phyloP scores from a whole-genome alignment of 345 rosid species.

The Cardamine occulta region DNA sequence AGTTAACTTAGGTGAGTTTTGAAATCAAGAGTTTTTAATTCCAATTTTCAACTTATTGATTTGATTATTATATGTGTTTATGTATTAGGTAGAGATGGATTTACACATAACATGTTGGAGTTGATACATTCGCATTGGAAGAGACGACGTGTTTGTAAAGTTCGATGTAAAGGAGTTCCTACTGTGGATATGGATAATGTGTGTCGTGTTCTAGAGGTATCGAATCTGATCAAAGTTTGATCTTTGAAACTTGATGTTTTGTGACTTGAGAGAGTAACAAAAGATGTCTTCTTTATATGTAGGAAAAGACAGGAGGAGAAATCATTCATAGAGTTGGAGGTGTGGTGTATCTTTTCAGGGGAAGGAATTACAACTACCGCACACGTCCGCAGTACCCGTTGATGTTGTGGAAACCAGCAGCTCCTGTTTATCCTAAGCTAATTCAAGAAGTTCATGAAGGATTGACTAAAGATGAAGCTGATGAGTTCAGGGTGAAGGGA shows the following conservation, averaged over 20 bases:
- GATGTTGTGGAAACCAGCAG: constrained; percentile 98
- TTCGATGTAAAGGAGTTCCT: constrained; percentile 87
- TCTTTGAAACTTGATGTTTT: neutral
- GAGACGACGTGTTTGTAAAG: constrained; percentile 78
- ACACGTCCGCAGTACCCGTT: constrained; percentile 81
- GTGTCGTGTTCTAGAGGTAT: constrained; percentile 85
- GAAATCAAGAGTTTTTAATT: neutral
- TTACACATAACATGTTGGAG: constrained; percentile 97
- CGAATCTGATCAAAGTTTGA: too few relatives aligned
- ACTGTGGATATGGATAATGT: constrained; percentile 91
- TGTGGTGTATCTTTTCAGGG: constrained; percentile 80
- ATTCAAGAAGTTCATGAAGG: constrained; percentile 92
- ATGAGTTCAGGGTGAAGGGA: constrained; percentile 64
- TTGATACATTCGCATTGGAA: constrained; percentile 89
- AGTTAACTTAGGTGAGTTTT: constrained; percentile 78
- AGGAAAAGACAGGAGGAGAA: constrained; percentile 91
- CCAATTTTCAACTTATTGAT: neutral
- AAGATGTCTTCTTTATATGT: neutral
- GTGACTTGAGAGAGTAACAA: constrained; percentile 10
- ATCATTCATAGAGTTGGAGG: constrained; percentile 81
- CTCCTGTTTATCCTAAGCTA: constrained; percentile 96
- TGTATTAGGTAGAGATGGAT: constrained; percentile 81
- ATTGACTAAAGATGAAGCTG: constrained; percentile 74
- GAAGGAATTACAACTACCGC: constrained; percentile 82
- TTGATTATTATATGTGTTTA: neutral